A percentile compares a stretch with the other conserved stretches of the same genome.
Conservation (phyloP, 2,329 filamentous ascomycete species). For the Coniochaeta sp. region DNA sequence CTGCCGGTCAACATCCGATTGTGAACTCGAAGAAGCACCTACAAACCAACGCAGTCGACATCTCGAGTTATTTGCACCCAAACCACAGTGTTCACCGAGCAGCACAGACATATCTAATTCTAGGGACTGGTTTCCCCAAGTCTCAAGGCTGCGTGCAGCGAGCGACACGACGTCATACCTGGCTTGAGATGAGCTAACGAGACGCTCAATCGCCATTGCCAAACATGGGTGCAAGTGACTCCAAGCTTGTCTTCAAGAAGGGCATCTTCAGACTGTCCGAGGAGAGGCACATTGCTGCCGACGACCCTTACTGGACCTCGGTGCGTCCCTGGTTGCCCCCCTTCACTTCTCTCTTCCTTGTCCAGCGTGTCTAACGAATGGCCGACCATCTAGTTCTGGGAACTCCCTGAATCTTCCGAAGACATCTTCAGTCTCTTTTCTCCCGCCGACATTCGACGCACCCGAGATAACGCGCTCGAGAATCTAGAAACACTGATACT, state of each 20-base stretch:
- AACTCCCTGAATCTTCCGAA: constrained; percentile 88
- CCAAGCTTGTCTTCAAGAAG: constrained; percentile 97
- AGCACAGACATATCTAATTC: background rate
- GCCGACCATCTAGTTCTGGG: constrained; percentile 67
- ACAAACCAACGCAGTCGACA: background rate
- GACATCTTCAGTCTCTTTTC: constrained; percentile 97
- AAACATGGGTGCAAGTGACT: constrained; percentile 93
- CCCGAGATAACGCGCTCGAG: constrained; percentile 74
- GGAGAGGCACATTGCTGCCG: constrained; percentile 75
- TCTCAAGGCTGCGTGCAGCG: background rate
- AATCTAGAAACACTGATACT: constrained; percentile 87
- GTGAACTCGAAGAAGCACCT: background rate
- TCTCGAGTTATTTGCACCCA: background rate
- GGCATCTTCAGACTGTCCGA: constrained; percentile 96
- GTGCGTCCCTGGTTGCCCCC: constrained; percentile 42
- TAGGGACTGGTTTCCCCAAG: background rate
- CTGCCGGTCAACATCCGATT: background rate
- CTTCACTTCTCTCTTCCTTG: background rate
- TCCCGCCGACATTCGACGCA: constrained; percentile 78
- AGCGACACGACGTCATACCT: background rate
- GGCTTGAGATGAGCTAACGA: constrained; percentile 5
- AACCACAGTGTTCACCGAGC: background rate
- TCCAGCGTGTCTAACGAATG: background rate
- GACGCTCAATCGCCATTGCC: constrained; percentile 2
- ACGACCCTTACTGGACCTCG: constrained; percentile 89